Conservation (phyloP, 352 stramenopile genomes). For the Pythium scleroteichum region DNA sequence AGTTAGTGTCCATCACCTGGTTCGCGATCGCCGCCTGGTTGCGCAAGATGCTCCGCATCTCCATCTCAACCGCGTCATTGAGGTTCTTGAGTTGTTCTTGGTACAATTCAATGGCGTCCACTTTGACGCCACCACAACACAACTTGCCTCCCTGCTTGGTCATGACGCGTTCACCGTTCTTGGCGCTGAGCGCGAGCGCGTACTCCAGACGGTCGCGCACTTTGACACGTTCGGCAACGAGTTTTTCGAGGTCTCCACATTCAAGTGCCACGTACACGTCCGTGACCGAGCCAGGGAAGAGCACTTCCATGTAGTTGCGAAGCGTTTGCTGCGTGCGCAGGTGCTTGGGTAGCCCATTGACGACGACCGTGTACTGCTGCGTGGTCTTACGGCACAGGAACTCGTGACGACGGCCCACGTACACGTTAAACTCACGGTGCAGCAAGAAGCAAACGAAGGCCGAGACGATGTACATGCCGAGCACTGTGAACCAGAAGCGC, state of each 20-base stretch:
- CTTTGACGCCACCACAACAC: constrained; percentile 37
- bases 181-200: constrained; percentile 56
- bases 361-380: constrained; percentile 80
- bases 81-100: constrained; percentile 66
- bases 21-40: constrained; percentile 64
- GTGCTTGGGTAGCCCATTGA: constrained; percentile 73
- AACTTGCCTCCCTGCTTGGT: constrained; percentile 35
- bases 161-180: constrained; percentile 60
- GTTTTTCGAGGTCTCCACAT: constrained; percentile 70
- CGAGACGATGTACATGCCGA: constrained; percentile 69
- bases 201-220: constrained; percentile 74
- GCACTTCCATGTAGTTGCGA: constrained; percentile 70
- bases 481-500: constrained; percentile 68
- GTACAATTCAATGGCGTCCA: constrained; percentile 76
- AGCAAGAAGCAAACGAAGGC: constrained; percentile 61
- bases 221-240: constrained; percentile 67
- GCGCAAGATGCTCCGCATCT: constrained; percentile 64
- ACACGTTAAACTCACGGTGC: constrained; percentile 70
- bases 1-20: constrained; percentile 56
- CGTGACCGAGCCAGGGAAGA: constrained; percentile 72
- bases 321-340: constrained; percentile 76
- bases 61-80: constrained; percentile 76
- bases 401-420: constrained; percentile 71
- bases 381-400: constrained; percentile 61
- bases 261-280: constrained; percentile 77